Conservation (phyloP, 176 grass and related monocot species). For the Paspalum notatum region DNA sequence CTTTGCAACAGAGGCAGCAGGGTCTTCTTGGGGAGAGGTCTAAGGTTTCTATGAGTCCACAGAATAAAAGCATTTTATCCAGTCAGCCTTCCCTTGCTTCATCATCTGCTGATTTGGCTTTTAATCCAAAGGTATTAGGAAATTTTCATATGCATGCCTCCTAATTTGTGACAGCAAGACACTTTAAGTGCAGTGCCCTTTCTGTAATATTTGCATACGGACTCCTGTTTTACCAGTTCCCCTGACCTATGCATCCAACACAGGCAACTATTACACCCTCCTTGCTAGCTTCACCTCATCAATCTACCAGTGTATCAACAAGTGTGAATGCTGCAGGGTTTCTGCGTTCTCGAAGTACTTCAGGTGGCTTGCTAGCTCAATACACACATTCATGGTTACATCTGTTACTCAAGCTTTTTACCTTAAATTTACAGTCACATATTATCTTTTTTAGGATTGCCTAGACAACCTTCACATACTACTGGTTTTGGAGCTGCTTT, state of each 20-base stretch:
- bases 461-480: constrained; percentile 62
- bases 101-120: constrained; percentile 51
- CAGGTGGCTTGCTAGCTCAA: constrained; percentile 51
- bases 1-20: constrained; percentile 65
- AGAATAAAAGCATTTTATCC: constrained; percentile 54
- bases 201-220: constrained; percentile 26
- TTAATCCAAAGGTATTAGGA: constrained; percentile 60
- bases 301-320: constrained; percentile 49
- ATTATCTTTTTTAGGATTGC: constrained; percentile 55
- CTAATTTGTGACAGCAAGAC: constrained; percentile 18
- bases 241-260: constrained; percentile 13
- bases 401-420: neutral
- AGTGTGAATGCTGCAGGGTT: constrained; percentile 50
- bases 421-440: constrained; percentile 22
- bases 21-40: constrained; percentile 66
- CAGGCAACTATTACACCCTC: constrained; percentile 50
- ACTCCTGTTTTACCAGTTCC: constrained; percentile 6
- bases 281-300: constrained; percentile 51
- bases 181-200: neutral
- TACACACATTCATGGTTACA: constrained; percentile 13
- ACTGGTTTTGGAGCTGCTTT: constrained; percentile 76
- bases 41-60: constrained; percentile 40
- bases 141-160: constrained; percentile 20
- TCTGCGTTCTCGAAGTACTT: constrained; percentile 54
- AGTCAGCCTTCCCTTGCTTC: constrained; percentile 50